These are phyloP conservation scores for Flaveria floridana DNA, from an alignment of 140 eudicot genomes.

Conservation along the genomic window DNA sequence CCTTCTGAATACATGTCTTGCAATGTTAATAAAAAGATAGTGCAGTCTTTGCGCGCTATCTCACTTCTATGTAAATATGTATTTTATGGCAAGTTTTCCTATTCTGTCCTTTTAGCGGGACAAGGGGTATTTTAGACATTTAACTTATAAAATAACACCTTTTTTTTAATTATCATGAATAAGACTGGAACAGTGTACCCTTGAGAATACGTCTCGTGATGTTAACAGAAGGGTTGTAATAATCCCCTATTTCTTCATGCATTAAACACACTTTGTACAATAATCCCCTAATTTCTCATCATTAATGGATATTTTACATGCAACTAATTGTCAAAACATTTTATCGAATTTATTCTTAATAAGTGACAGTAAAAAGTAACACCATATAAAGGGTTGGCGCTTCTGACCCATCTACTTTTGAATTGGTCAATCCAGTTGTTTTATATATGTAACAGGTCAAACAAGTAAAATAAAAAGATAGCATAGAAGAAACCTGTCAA, in stretches of 20 bases:
- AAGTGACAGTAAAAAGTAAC: neutral
- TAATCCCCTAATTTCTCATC: neutral
- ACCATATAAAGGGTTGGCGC: neutral
- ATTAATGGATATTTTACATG: neutral
- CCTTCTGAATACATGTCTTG: conserved; percentile 7
- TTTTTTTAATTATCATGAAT: neutral
- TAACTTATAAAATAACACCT: neutral
- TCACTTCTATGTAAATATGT: neutral
- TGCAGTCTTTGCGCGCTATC: neutral
- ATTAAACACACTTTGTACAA: neutral
- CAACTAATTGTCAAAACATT: too few species aligned
- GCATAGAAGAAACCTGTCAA: neutral
- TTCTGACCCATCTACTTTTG: neutral
- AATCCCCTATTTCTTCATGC: neutral
- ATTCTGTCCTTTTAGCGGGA: neutral
- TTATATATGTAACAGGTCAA: neutral
- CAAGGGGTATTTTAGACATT: conserved; percentile 25
- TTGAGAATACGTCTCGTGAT: neutral
- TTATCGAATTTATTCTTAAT: too few species aligned
- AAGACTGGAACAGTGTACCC: neutral
- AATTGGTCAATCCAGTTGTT: neutral
- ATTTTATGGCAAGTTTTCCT: neutral
- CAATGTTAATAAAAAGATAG: neutral
- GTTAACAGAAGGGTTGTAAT: neutral
- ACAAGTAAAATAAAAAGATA: neutral